Conservation (phyloP, 345 rosid species). For the Mangifera indica region DNA sequence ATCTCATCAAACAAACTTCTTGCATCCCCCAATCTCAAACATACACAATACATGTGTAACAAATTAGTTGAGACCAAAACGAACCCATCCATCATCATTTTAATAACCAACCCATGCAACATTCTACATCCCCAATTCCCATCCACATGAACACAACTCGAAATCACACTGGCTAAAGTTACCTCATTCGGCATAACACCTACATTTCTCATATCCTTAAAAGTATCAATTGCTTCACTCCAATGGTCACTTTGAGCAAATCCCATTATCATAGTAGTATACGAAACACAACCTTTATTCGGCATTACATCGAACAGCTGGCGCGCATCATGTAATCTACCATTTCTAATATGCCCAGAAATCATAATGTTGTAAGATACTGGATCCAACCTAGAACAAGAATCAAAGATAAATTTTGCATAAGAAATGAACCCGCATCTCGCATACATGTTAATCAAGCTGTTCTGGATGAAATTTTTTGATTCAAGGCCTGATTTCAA, state of each 20-base stretch:
- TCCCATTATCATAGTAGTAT: constrained; percentile 66
- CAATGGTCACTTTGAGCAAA: constrained; percentile 45
- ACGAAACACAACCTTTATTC: constrained; percentile 56
- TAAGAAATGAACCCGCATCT: constrained; percentile 56
- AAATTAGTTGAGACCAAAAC: constrained; percentile 70
- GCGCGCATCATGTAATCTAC: constrained; percentile 50
- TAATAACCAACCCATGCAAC: constrained; percentile 61
- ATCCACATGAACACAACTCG: constrained; percentile 51
- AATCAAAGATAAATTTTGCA: constrained; percentile 47
- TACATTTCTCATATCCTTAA: constrained; percentile 53
- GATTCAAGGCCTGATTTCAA: constrained; percentile 58
- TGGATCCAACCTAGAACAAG: constrained; percentile 34
- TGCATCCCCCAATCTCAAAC: constrained; percentile 55
- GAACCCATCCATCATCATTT: constrained; percentile 38
- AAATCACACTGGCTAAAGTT: constrained; percentile 55
- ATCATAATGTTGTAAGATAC: constrained; percentile 73
- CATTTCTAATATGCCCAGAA: constrained; percentile 47
- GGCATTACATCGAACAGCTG: constrained; percentile 67
- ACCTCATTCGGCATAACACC: constrained; percentile 55
- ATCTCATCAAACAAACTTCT: constrained; percentile 61
- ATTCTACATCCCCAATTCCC: constrained; percentile 54
- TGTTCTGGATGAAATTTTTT: constrained; percentile 60
- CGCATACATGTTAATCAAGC: constrained; percentile 71
- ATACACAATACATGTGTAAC: constrained; percentile 63
- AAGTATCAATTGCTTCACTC: constrained; percentile 50